Evolutionary conservation across 2,329 filamentous ascomycete genomes (phyloP).

Genomic region (Laburnicola sp.): DNA sequence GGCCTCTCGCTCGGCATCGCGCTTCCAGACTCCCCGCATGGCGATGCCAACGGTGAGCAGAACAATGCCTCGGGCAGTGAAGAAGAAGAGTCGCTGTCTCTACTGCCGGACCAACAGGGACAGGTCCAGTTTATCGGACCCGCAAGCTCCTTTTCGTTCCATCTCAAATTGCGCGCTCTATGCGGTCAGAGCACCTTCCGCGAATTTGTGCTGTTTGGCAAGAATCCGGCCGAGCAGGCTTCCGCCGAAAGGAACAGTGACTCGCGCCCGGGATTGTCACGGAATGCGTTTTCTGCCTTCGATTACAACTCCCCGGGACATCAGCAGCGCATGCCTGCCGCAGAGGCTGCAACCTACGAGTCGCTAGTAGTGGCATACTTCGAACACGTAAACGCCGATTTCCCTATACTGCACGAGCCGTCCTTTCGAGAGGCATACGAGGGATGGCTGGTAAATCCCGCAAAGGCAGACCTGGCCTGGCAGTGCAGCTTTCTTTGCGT

Average conservation of each 20-base stretch:
- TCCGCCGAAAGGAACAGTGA: constrained; percentile 25
- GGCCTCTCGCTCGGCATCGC: constrained; percentile 47
- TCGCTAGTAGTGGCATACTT: constrained; percentile 48
- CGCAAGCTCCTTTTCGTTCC: constrained; percentile 49
- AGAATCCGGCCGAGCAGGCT: constrained; percentile 43
- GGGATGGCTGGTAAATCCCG: constrained; percentile 35
- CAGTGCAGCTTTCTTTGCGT: constrained; percentile 49
- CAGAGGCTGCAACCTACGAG: constrained; percentile 32
- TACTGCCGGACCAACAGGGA: constrained; percentile 50
- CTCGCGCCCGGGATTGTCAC: constrained; percentile 23
- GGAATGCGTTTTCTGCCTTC: constrained; percentile 24
- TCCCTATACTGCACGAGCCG: constrained; percentile 49
- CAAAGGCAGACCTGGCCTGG: constrained; percentile 46
- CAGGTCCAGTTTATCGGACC: constrained; percentile 52
- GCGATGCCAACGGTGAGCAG: constrained; percentile 20
- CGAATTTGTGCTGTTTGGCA: constrained; percentile 49
- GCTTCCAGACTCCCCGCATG: constrained; percentile 35
- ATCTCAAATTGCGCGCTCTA: constrained; percentile 47
- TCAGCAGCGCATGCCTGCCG: constrained; percentile 16
- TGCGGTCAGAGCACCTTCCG: constrained; percentile 38
- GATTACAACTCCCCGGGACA: constrained; percentile 29
- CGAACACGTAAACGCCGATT: constrained; percentile 49
- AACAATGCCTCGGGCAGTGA: constrained; percentile 20
- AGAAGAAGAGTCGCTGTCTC: constrained; percentile 41
- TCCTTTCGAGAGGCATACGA: constrained; percentile 50